phyloP scores from a whole-genome alignment of 1,284 basidiomycete genomes.

The Leucoagaricus sp. region DNA sequence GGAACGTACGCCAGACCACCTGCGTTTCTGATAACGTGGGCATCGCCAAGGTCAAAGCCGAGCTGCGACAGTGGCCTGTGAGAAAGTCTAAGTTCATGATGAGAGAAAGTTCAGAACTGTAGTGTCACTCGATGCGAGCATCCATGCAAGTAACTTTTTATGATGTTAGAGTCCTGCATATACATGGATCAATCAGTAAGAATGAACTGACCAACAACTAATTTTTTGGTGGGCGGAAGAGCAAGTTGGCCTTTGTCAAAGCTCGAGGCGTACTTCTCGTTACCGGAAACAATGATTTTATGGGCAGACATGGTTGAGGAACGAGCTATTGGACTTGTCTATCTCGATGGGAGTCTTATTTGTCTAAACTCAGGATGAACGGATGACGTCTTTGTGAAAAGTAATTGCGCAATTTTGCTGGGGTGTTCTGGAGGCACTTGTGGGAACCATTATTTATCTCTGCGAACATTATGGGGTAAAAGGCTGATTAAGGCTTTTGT shows the following conservation, averaged over 20 bases:
- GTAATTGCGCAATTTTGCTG: slow-evolving; percentile 14
- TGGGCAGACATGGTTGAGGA: slow-evolving; percentile 38
- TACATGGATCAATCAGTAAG: no score
- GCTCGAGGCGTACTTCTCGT: slow-evolving; percentile 27
- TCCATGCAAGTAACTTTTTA: slow-evolving; percentile 69
- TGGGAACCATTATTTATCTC: no score
- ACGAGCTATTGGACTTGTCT: neutral
- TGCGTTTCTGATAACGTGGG: slow-evolving; percentile 71
- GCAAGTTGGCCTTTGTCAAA: slow-evolving; percentile 44
- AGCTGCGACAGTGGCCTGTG: slow-evolving; percentile 57
- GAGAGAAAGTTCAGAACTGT: neutral
- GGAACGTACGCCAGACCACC: slow-evolving; percentile 57
- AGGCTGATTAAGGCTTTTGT: no score
- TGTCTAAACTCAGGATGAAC: neutral
- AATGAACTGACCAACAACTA: slow-evolving; percentile 48
- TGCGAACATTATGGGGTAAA: no score
- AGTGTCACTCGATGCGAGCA: slow-evolving; percentile 59
- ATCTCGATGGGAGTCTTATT: neutral
- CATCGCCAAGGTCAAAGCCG: slow-evolving; percentile 64
- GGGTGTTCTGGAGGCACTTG: no score
- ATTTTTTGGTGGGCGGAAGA: slow-evolving; percentile 52
- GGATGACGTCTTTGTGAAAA: slow-evolving; percentile 2
- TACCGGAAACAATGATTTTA: slow-evolving; percentile 32
- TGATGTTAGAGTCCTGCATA: no score
- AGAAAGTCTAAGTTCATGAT: neutral